phyloP scores from a whole-genome alignment of 106 monocot genomes.

The Dendrobium nobile region DNA sequence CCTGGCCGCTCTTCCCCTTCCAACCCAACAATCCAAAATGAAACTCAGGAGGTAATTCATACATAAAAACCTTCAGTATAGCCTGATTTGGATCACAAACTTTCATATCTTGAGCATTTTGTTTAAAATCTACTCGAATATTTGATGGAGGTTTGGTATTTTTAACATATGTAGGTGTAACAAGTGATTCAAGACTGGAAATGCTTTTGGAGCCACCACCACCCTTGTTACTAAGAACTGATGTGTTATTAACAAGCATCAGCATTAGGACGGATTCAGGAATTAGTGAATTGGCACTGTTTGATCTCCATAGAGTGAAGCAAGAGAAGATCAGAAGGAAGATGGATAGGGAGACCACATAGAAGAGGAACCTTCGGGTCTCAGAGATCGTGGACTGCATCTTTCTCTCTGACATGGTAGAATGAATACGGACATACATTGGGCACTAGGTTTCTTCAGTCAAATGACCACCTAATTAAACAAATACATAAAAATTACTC shows the following conservation, averaged over 20 bases:
- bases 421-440: not conserved
- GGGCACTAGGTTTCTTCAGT: not conserved
- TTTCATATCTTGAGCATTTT: conserved; percentile 3
- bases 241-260: conserved; percentile 18
- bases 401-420: conserved; percentile 16
- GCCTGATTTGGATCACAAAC: conserved; percentile 13
- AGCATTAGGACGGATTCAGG: conserved; percentile 27
- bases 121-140: not conserved
- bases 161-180: not conserved
- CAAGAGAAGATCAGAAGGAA: conserved; percentile 37
- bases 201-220: not conserved
- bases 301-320: conserved; percentile 24
- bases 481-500: not conserved
- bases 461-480: not conserved
- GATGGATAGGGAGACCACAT: conserved; percentile 25
- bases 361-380: conserved; percentile 34
- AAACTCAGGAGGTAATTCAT: conserved; percentile 53
- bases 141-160: not conserved
- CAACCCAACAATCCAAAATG: conserved; percentile 63
- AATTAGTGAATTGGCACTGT: conserved; percentile 9
- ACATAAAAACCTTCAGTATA: conserved; percentile 56
- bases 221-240: not conserved
- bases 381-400: conserved; percentile 19
- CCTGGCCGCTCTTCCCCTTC: conserved; percentile 17
- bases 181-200: not conserved